A percentile compares a stretch with the other conserved stretches of the same genome.
Evolutionary conservation across 768 basidiomycete species (phyloP).

Genomic region (Termitomyces sp.): DNA sequence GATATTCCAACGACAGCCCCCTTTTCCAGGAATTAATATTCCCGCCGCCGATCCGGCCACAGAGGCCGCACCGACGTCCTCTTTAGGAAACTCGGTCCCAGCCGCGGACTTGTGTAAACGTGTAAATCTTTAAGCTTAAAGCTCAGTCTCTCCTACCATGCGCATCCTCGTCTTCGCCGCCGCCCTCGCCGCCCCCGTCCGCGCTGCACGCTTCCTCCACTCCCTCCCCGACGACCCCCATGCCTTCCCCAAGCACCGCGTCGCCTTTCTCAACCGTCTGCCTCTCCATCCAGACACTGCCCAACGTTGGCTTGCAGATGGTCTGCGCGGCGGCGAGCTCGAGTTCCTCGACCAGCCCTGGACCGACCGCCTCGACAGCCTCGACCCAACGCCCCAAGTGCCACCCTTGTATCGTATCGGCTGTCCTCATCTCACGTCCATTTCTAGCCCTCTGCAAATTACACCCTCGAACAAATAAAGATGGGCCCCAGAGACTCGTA

Average conservation of each 20-base stretch:
- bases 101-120: conserved; percentile 14
- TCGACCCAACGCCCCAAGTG: conserved; percentile 30
- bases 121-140: conserved; percentile 2
- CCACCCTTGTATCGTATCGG: conserved; percentile 19
- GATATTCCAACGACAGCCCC: conserved; percentile 14
- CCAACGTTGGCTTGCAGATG: conserved; percentile 65
- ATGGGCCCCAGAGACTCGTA: conserved; percentile 67
- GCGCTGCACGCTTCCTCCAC: conserved; percentile 46
- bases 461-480: conserved; percentile 69
- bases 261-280: conserved; percentile 74
- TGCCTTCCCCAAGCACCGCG: conserved; percentile 78
- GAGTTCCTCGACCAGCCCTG: conserved; percentile 74
- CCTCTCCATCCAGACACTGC: conserved; percentile 73
- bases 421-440: conserved; percentile 10
- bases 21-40: conserved; percentile 12
- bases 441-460: conserved; percentile 26
- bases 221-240: conserved; percentile 76
- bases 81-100: conserved; percentile 13
- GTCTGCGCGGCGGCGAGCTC: conserved; percentile 66
- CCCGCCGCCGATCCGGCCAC: conserved; percentile 12
- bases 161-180: conserved; percentile 14
- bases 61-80: background rate
- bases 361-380: conserved; percentile 48
- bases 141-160: conserved; percentile 5
- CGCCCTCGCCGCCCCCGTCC: conserved; percentile 23